Evolutionary conservation across 352 stramenopile species (phyloP).

Genomic region (Phytophthora vignae): DNA sequence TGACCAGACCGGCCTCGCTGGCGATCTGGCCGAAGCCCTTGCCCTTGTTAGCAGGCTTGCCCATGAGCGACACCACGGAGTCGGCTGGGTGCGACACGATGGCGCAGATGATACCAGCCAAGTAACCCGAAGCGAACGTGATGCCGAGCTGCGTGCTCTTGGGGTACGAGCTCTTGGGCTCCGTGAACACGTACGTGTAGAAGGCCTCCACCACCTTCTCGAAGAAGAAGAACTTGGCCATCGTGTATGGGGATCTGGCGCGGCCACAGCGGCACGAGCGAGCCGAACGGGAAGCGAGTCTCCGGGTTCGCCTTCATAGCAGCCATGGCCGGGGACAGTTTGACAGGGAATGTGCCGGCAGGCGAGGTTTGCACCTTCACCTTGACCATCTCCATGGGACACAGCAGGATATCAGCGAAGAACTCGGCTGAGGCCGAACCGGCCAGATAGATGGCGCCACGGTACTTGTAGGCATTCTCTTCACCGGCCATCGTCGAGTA

Average conservation of each 20-base stretch:
- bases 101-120: conserved; percentile 98
- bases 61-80: conserved; percentile 98
- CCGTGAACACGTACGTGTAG: conserved; percentile 92
- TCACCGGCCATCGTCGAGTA: conserved; percentile 92
- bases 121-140: conserved; percentile 98
- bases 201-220: conserved; percentile 91
- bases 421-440: conserved; percentile 95
- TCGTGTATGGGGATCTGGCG: conserved; percentile 99
- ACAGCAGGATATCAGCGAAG: conserved; percentile 94
- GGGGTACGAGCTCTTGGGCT: conserved; percentile 92
- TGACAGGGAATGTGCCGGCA: conserved; percentile 87
- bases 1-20: conserved; percentile 75
- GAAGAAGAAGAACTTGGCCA: conserved; percentile 99
- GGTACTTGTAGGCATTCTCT: conserved; percentile 94
- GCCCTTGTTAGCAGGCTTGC: conserved; percentile 91
- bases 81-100: conserved; percentile 99
- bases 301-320: conserved; percentile 91
- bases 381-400: conserved; percentile 96
- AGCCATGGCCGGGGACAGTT: conserved; percentile 21
- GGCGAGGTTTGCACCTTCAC: conserved; percentile 94
- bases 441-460: conserved; percentile 91
- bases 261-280: conserved; percentile 90
- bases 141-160: conserved; percentile 96
- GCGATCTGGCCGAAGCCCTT: conserved; percentile 92
- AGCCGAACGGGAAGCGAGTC: conserved; percentile 93